These are phyloP conservation scores for Solanum microdontum DNA, from an alignment of 257 asterid species.

Conservation along the genomic window DNA sequence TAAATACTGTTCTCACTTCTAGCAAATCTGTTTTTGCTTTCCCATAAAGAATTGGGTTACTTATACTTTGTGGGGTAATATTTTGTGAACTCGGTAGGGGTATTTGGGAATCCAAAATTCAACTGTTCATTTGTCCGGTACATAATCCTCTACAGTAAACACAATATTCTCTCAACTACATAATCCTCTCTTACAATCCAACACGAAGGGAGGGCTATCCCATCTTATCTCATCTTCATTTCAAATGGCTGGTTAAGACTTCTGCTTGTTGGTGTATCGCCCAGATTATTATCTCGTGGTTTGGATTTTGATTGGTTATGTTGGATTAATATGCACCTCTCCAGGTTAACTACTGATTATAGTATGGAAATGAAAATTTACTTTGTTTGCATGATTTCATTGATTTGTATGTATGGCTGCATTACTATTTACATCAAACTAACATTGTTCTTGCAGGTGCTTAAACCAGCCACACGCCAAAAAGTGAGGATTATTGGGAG, in stretches of 20 bases:
- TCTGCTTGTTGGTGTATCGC: not conserved
- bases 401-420: not conserved
- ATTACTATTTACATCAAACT: not conserved
- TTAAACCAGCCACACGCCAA: conserved; percentile 31
- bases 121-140: not conserved
- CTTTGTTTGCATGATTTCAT: not conserved
- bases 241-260: not conserved
- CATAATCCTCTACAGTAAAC: not conserved
- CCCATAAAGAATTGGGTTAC: not conserved
- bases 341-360: not conserved
- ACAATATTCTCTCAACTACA: not conserved
- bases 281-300: not conserved
- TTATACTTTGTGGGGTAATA: not conserved
- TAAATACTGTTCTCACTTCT: not conserved
- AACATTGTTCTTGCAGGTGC: conserved; percentile 17
- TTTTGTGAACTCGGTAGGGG: not conserved
- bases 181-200: not conserved
- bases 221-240: not conserved
- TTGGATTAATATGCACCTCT: not conserved
- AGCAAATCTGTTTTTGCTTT: not conserved
- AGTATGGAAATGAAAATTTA: not conserved
- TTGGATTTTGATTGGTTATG: not conserved
- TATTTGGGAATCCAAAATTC: not conserved
- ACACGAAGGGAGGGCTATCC: not conserved
- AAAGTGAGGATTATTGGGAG: conserved; percentile 24